These are phyloP conservation scores for Diutina pseudorugosa DNA, from an alignment of 1,139 yeast genomes.

Conservation along the genomic window DNA sequence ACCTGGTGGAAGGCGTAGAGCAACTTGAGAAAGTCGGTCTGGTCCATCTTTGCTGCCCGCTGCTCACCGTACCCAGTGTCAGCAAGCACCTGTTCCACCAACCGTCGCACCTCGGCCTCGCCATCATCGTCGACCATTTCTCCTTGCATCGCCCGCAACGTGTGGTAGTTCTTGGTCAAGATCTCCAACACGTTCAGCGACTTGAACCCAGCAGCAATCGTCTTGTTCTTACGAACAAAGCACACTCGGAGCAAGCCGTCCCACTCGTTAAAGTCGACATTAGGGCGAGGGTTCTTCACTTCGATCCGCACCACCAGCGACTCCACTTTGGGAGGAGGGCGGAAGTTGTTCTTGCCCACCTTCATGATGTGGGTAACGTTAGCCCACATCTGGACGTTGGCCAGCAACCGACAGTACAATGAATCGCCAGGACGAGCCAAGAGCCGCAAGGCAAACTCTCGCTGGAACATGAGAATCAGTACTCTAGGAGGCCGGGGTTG, in stretches of 20 bases:
- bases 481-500: constrained; percentile 93
- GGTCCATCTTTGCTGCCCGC: constrained; percentile 91
- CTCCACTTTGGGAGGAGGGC: constrained; percentile 99
- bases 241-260: constrained; percentile 87
- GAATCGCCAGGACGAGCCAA: constrained; percentile 94
- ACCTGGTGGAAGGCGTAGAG: constrained; percentile 93
- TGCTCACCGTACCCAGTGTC: constrained; percentile 75
- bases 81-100: constrained; percentile 52
- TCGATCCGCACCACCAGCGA: constrained; percentile 92
- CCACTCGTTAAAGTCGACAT: constrained; percentile 91
- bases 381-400: constrained; percentile 99
- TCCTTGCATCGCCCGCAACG: constrained; percentile 52
- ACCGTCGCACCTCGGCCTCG: constrained; percentile 33
- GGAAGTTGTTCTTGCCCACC: constrained; percentile 89
- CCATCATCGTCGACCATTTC: constrained; percentile 41
- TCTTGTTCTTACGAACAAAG: constrained; percentile 87
- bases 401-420: constrained; percentile 83
- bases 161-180: constrained; percentile 77
- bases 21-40: constrained; percentile 79
- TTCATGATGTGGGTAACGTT: constrained; percentile 97
- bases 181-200: constrained; percentile 72
- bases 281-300: constrained; percentile 83
- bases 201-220: constrained; percentile 87
- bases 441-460: constrained; percentile 89
- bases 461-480: constrained; percentile 92